These are phyloP conservation scores for Hygrophoropsis aurantiaca DNA, from an alignment of 768 basidiomycete species.

Conservation along the genomic window DNA sequence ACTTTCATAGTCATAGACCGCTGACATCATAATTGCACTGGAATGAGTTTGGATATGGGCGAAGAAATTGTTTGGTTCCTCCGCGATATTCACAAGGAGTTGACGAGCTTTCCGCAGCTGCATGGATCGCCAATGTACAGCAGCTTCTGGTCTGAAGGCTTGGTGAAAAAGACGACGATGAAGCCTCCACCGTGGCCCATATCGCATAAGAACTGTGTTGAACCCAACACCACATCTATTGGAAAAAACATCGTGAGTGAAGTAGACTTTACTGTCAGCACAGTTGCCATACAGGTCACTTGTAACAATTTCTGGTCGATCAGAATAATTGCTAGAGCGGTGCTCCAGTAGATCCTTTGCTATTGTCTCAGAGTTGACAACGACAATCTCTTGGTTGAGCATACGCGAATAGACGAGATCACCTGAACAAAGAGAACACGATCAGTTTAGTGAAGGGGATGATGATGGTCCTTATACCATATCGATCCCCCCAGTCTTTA, in stretches of 20 bases:
- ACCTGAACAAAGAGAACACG: slow-evolving; percentile 12
- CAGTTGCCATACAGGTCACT: slow-evolving; percentile 15
- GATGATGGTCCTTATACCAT: slow-evolving; percentile 13
- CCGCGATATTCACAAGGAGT: slow-evolving; percentile 27
- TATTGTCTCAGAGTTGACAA: slow-evolving; percentile 26
- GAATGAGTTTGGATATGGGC: slow-evolving; percentile 23
- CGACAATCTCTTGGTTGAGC: slow-evolving; percentile 21
- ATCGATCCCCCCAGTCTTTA: slow-evolving; percentile 13
- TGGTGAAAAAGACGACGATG: slow-evolving; percentile 38
- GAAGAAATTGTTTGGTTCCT: slow-evolving; percentile 20
- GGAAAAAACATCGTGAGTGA: not conserved
- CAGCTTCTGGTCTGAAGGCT: slow-evolving; percentile 27
- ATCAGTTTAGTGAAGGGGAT: too few species aligned
- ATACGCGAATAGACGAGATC: slow-evolving; percentile 23
- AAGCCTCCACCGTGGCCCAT: slow-evolving; percentile 36
- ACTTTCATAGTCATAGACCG: slow-evolving; percentile 33
- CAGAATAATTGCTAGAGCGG: slow-evolving; percentile 28
- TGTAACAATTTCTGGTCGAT: slow-evolving; percentile 26
- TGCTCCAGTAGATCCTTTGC: slow-evolving; percentile 25
- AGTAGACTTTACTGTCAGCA: too few species aligned
- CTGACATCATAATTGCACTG: slow-evolving; percentile 28
- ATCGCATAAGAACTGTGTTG: slow-evolving; percentile 31
- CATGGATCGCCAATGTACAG: slow-evolving; percentile 25
- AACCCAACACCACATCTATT: slow-evolving; percentile 33
- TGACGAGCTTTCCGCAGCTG: slow-evolving; percentile 30